Evolutionary conservation across 2,329 filamentous ascomycete species (phyloP).

Genomic region (Colletotrichum orbiculare): DNA sequence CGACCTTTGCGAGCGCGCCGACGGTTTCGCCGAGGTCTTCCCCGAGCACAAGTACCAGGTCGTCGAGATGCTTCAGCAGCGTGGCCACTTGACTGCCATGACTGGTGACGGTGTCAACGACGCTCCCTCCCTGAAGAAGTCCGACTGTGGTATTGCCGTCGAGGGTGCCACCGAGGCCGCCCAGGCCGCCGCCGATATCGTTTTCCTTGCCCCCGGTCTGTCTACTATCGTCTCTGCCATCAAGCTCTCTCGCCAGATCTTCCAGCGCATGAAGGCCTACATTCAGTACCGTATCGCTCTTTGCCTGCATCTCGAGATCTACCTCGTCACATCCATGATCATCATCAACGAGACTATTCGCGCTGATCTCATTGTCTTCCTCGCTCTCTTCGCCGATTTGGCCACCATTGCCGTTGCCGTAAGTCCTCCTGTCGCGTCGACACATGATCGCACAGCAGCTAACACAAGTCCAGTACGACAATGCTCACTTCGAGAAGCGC

Average conservation of each 20-base stretch:
- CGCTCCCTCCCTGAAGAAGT: constrained; percentile 78
- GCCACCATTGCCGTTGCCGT: constrained; percentile 79
- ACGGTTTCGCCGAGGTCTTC: constrained; percentile 80
- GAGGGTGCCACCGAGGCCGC: constrained; percentile 78
- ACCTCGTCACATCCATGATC: constrained; percentile 81
- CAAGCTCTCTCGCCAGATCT: constrained; percentile 80
- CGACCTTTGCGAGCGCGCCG: constrained; percentile 80
- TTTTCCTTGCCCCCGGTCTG: constrained; percentile 79
- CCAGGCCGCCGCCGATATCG: constrained; percentile 78
- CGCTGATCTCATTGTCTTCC: constrained; percentile 80
- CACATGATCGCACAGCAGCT: background rate
- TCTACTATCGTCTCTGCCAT: constrained; percentile 78
- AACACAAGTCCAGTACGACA: constrained; percentile 66
- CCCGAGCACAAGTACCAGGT: constrained; percentile 82
- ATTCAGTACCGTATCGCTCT: constrained; percentile 82
- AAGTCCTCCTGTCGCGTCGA: background rate
- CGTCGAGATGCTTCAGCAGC: constrained; percentile 80
- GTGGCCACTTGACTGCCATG: constrained; percentile 79
- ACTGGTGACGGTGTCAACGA: constrained; percentile 83
- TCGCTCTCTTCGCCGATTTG: constrained; percentile 82
- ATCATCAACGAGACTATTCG: constrained; percentile 82
- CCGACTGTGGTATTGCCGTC: constrained; percentile 79
- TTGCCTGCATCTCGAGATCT: constrained; percentile 79
- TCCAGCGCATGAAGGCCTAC: constrained; percentile 83
- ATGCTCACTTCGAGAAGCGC: constrained; percentile 79